Base-by-base conservation (phyloP, 352 stramenopile genomes). In the Pilasporangium apinafurcum region DNA sequence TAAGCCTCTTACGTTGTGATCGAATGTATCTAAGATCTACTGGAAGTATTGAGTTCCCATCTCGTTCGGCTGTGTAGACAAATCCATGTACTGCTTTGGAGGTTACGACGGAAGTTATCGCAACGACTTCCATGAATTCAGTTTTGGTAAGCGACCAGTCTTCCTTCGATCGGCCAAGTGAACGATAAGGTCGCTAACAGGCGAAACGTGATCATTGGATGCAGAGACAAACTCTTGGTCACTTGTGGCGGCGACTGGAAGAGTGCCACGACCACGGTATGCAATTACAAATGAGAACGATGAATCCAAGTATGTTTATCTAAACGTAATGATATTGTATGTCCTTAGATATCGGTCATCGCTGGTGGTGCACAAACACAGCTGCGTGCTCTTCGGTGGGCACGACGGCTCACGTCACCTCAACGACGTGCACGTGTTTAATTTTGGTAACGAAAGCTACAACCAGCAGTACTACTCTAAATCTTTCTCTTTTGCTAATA, bases 351-450 rank as follows among this genome's bases (percentile, higher is more conserved):
- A 93, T 47, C 84, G 66, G 24, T 97, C 93, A 0, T 96, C 85
- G 13, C 79, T 96, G 38, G 87, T 96, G 6, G 78, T 97, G 51
- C 72, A 92, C 56, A 96, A 97, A 43, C 82, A 83, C 53, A 97
- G 93, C 48, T 97, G 78, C 43, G 68, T 98, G 53, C 65, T 99
- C 6, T 98, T 98, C 71, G 95, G 95, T 12, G 96, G 96, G 1
- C 96, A 99, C 63, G 96, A 98, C 60, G 96, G 96, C 0, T 98
- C 93, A 16, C 68, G 95, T n/a, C 95, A 98, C 59, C 71, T 99
- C 16, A 96, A 97, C 35, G 95, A 98, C 59, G 93, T 98, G 4
- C 89, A 98, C 64, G 68, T 98, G 1, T 99, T 98, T 68, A 90
- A 98, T 57, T 98, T 99, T 52, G 71, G 89, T 74, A 56, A 12